phyloP scores from a whole-genome alignment of 352 stramenopile genomes.

The Pythium biforme region DNA sequence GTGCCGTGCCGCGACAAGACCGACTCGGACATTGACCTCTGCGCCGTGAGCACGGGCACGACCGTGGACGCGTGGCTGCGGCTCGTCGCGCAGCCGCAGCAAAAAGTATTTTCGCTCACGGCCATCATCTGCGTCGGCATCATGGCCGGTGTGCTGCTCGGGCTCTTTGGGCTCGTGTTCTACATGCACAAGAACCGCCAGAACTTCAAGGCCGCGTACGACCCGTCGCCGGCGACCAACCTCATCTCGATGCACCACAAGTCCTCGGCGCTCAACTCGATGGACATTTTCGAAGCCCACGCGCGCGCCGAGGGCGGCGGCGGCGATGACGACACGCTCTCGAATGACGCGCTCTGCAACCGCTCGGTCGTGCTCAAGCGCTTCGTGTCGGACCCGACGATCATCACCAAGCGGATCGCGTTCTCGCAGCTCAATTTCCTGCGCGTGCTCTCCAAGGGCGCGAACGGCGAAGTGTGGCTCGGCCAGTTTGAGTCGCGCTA shows the following conservation, averaged over 20 bases:
- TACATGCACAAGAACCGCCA: slow-evolving; percentile 48
- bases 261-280: slow-evolving; percentile 16
- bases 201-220: slow-evolving; percentile 38
- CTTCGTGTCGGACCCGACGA: slow-evolving; percentile 65
- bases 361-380: slow-evolving; percentile 50
- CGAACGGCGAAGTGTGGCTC: slow-evolving; percentile 81
- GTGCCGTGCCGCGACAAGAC: slow-evolving; percentile 57
- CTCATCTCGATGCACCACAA: slow-evolving; percentile 22
- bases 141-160: slow-evolving; percentile 36
- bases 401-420: slow-evolving; percentile 76
- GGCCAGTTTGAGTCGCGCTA: slow-evolving; percentile 71
- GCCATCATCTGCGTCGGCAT: slow-evolving; percentile 50
- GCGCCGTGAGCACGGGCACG: slow-evolving; percentile 29
- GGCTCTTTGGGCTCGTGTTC: slow-evolving; percentile 40
- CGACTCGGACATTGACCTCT: slow-evolving; percentile 49
- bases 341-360: slow-evolving; percentile 65
- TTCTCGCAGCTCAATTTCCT: slow-evolving; percentile 76
- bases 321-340: slow-evolving; percentile 45
- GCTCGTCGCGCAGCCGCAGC: slow-evolving; percentile 32
- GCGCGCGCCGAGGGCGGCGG: slow-evolving; percentile 28
- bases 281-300: slow-evolving; percentile 34
- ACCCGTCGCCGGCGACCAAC: slow-evolving; percentile 18
- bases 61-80: slow-evolving; percentile 64
- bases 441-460: slow-evolving; percentile 67
- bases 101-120: slow-evolving; percentile 50